Conservation (phyloP, 495 filamentous ascomycete genomes). For the Penicillium samsonianum region DNA sequence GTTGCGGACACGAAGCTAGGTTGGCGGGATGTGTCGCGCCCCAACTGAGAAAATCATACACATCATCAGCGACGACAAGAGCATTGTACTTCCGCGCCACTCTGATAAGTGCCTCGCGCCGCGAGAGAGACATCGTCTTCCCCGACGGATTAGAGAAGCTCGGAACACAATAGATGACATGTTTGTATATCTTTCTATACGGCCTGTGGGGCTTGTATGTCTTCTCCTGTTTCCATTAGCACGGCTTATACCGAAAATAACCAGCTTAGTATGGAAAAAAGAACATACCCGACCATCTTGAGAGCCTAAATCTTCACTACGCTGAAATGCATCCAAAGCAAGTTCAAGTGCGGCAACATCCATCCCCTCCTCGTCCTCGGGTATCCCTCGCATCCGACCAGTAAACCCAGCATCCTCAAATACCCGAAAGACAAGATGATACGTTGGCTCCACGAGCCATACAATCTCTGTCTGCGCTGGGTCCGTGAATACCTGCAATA, state of each 20-base stretch:
- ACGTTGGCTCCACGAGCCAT: conserved; percentile 68
- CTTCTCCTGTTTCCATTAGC: conserved; percentile 1
- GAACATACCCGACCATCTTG: not conserved
- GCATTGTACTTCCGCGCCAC: conserved; percentile 65
- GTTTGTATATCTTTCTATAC: conserved; percentile 62
- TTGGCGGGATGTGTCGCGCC: conserved; percentile 21
- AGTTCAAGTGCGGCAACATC: conserved; percentile 45
- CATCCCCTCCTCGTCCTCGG: conserved; percentile 66
- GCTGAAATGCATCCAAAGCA: conserved; percentile 41
- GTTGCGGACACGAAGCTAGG: conserved; percentile 27
- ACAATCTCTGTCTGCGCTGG: conserved; percentile 61
- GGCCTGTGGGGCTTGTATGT: conserved; percentile 29
- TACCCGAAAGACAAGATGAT: conserved; percentile 65
- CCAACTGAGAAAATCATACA: conserved; percentile 75
- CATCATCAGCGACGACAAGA: conserved; percentile 69
- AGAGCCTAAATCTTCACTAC: not conserved
- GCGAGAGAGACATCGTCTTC: conserved; percentile 56
- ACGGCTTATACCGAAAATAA: not conserved
- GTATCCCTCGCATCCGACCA: conserved; percentile 54
- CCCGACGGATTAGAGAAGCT: conserved; percentile 69
- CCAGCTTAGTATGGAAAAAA: not conserved
- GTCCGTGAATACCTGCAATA: conserved; percentile 65
- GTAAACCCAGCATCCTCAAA: conserved; percentile 65
- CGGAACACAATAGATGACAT: conserved; percentile 72
- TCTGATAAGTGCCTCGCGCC: conserved; percentile 54